Evolutionary conservation across 306 rosid species (phyloP).

Genomic region (Lathyrus sativus): DNA sequence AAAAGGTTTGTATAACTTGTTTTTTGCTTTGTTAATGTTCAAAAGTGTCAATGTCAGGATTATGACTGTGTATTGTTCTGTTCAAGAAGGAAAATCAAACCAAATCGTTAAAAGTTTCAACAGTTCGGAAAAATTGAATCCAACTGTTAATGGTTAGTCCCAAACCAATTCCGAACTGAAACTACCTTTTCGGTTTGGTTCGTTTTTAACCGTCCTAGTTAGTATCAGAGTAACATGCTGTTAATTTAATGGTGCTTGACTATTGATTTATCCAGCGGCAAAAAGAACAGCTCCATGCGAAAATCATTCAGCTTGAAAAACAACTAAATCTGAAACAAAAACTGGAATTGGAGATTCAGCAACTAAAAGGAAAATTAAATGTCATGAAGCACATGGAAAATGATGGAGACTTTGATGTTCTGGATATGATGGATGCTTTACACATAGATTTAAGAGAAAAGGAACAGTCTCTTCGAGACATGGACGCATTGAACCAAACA

Average conservation of each 20-base stretch:
- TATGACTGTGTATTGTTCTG: too few species aligned
- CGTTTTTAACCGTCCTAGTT: neutral
- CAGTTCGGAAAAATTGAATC: too few species aligned
- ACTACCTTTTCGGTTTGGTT: neutral
- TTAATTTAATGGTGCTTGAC: slow-evolving; percentile 42
- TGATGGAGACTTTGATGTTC: slow-evolving; percentile 79
- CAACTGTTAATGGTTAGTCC: too few species aligned
- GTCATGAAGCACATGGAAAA: slow-evolving; percentile 81
- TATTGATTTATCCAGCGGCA: slow-evolving; percentile 67
- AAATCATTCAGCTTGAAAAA: slow-evolving; percentile 75
- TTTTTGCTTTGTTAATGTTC: slow-evolving; percentile 5
- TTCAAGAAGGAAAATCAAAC: too few species aligned
- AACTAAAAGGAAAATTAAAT: slow-evolving; percentile 71
- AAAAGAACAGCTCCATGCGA: slow-evolving; percentile 77
- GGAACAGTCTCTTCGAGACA: slow-evolving; percentile 66
- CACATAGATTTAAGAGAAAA: slow-evolving; percentile 74
- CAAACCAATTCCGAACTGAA: neutral
- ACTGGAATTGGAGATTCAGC: slow-evolving; percentile 90
- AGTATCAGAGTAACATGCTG: slow-evolving; percentile 34
- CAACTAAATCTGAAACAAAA: slow-evolving; percentile 83
- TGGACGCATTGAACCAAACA: slow-evolving; percentile 74
- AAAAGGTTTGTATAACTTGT: slow-evolving; percentile 70
- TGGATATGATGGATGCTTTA: slow-evolving; percentile 65
- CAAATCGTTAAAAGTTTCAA: too few species aligned
- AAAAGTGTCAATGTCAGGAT: too few species aligned